Conservation (phyloP, 2,329 filamentous ascomycete species). For the Fusarium nisikadoi region DNA sequence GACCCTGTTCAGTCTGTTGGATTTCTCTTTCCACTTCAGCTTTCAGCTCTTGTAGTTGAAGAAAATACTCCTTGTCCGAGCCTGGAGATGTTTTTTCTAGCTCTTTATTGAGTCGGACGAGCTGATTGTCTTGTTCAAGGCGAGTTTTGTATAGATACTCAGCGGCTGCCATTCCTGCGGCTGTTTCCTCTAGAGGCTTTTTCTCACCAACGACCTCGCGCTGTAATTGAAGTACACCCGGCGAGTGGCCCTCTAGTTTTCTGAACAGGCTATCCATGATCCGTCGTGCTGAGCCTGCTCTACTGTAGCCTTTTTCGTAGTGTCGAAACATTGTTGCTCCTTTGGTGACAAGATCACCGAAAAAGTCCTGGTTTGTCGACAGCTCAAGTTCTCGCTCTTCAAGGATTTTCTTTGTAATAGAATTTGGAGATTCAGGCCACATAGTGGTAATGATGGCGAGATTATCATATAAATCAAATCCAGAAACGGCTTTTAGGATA, state of each 20-base stretch:
- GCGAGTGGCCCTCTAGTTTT: accelerated
- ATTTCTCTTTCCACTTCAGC: neutral
- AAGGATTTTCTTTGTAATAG: neutral
- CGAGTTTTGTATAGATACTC: neutral
- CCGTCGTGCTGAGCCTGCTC: neutral
- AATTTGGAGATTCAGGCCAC: slow-evolving; percentile 7
- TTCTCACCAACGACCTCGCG: slow-evolving; percentile 1
- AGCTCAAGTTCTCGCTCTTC: slow-evolving; percentile 6
- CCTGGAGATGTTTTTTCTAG: accelerated
- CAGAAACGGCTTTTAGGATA: slow-evolving; percentile 9
- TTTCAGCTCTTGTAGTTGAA: neutral
- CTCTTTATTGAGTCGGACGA: neutral
- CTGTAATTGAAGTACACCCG: neutral
- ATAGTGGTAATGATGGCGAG: slow-evolving; percentile 22
- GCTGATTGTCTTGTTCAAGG: neutral
- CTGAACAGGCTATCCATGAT: neutral
- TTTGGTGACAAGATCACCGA: neutral
- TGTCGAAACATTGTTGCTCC: slow-evolving; percentile 9
- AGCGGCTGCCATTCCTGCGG: neutral
- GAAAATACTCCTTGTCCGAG: neutral
- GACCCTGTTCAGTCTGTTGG: neutral
- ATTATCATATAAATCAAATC: neutral
- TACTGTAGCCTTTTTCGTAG: neutral
- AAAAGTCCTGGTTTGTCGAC: neutral
- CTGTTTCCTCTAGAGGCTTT: neutral